phyloP scores from a whole-genome alignment of 345 rosid species.

The Eucalyptus lansdowneana region DNA sequence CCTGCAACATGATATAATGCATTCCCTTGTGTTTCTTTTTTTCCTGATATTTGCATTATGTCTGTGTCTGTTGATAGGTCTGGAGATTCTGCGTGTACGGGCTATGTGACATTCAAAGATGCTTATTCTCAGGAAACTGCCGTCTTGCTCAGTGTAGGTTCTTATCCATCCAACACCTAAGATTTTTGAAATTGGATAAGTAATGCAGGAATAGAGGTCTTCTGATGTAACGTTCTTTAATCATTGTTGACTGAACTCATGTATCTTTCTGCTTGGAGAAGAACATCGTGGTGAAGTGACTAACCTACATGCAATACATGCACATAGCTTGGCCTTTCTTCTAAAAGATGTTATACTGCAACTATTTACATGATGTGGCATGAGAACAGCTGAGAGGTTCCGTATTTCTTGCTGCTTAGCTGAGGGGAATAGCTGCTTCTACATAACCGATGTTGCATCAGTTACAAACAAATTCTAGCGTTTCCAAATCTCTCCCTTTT shows the following conservation, averaged over 20 bases:
- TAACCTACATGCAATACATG: background rate
- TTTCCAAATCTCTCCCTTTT: background rate
- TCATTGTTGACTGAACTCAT: background rate
- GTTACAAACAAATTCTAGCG: background rate
- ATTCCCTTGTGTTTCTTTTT: background rate
- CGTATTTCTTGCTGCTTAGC: background rate
- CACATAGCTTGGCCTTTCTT: background rate
- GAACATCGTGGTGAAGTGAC: background rate
- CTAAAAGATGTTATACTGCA: background rate
- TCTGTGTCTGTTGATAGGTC: constrained; percentile 9
- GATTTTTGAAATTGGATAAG: background rate
- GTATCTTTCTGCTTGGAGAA: background rate
- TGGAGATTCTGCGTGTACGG: constrained; percentile 42
- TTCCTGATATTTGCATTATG: background rate
- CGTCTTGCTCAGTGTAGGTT: constrained; percentile 63
- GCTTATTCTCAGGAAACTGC: constrained; percentile 81
- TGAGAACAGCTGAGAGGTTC: background rate
- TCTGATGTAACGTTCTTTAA: background rate
- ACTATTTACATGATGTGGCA: background rate
- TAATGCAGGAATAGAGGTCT: background rate
- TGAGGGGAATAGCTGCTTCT: background rate
- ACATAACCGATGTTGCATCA: background rate
- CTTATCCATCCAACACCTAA: background rate
- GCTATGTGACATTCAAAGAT: constrained; percentile 68
- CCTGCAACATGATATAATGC: background rate